phyloP scores from a whole-genome alignment of 352 stramenopile genomes.

The Phytophthora palmivora region DNA sequence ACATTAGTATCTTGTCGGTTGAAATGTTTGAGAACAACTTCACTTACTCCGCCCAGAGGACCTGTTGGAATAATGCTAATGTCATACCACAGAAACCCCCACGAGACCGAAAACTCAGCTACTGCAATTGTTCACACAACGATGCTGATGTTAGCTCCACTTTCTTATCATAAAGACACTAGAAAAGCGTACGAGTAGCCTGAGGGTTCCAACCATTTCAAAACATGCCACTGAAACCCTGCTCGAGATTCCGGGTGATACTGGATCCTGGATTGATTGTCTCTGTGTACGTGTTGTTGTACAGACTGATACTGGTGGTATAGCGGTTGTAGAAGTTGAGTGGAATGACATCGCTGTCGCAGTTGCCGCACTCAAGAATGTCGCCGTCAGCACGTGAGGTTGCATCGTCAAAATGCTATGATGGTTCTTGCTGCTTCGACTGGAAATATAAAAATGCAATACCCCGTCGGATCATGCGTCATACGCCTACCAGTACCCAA shows the following conservation, averaged over 20 bases:
- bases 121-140: too few species aligned
- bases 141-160: slow-evolving; percentile 12
- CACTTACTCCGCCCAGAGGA: too few species aligned
- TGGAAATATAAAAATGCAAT: slow-evolving; percentile 26
- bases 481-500: slow-evolving; percentile 57
- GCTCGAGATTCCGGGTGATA: slow-evolving; percentile 37
- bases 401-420: slow-evolving; percentile 22
- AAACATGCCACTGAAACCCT: slow-evolving; percentile 74
- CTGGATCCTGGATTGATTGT: too few species aligned
- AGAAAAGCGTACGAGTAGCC: slow-evolving; percentile 44
- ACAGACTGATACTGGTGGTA: slow-evolving; percentile 47
- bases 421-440: not conserved
- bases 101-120: slow-evolving; percentile 54
- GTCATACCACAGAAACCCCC: slow-evolving; percentile 65
- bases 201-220: slow-evolving; percentile 59
- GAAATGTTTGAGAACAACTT: too few species aligned
- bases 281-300: slow-evolving; percentile 60
- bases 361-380: slow-evolving; percentile 4
- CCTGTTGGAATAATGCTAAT: slow-evolving; percentile 72
- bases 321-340: slow-evolving; percentile 72
- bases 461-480: too few species aligned
- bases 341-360: slow-evolving; percentile 35
- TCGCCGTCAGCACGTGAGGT: slow-evolving; percentile 2
- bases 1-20: too few species aligned
- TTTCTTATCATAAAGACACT: not conserved